Evolutionary conservation across 176 grass and related monocot genomes (phyloP).

Genomic region (Puya raimondii): DNA sequence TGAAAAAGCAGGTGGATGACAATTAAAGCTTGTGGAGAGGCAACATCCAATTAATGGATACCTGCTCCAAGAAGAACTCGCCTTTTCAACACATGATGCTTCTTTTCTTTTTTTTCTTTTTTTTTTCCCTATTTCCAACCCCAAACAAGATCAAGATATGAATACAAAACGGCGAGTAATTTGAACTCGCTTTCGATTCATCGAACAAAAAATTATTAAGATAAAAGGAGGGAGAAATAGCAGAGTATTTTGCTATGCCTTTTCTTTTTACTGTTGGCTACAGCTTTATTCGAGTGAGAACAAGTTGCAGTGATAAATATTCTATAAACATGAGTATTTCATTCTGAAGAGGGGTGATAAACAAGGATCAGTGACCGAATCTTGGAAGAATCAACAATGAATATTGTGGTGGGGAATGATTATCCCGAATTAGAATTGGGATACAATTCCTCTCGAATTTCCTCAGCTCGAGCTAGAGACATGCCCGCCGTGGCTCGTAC

Average conservation of each 20-base stretch:
- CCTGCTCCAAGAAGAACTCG: too few species aligned
- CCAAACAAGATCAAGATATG: too few species aligned
- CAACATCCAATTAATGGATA: too few species aligned
- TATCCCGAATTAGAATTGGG: not conserved
- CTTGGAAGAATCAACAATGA: not conserved
- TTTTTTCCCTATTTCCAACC: too few species aligned
- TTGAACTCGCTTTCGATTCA: too few species aligned
- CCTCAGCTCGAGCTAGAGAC: constrained; percentile 18
- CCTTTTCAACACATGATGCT: too few species aligned
- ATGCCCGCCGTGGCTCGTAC: not conserved
- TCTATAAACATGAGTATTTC: not conserved
- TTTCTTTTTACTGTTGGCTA: not conserved
- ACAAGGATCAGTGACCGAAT: not conserved
- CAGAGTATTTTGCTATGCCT: not conserved
- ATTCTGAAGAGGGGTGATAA: not conserved
- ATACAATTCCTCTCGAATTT: not conserved
- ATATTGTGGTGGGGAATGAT: not conserved
- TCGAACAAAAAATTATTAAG: not conserved
- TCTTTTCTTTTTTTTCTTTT: too few species aligned
- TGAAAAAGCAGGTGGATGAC: too few species aligned
- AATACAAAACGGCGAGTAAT: too few species aligned
- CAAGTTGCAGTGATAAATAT: not conserved
- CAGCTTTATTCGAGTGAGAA: not conserved
- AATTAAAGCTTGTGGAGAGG: too few species aligned
- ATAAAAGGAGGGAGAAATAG: not conserved